Base-by-base conservation (phyloP, 2,329 filamentous ascomycete species). In the Xylariaceae sp. region DNA sequence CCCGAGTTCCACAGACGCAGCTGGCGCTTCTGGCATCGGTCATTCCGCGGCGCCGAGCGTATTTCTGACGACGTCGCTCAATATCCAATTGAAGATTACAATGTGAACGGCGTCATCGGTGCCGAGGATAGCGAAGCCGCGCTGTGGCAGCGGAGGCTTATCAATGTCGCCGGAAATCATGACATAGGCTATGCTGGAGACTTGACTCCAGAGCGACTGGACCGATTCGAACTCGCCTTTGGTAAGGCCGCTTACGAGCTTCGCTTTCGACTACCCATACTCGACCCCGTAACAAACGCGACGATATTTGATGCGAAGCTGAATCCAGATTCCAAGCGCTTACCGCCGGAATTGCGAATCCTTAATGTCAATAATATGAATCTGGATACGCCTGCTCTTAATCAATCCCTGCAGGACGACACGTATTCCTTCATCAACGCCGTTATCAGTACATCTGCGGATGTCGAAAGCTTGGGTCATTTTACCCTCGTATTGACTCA, bases 161-260 rank as follows among this genome's bases (percentile, higher is more conserved):
- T 99, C 72, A 95, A 96, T 67, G 85, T 97, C 30, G 92, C 87
- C 0, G 94, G 94, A 1, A 99, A 99, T 70, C 94, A 99, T 72
- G 94, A 99, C 73, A 87, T 99, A 69, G 94, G 94, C 39, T 99
- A 99, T 72, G 91, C 92, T 0, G 94, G 94, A 2, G 94, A 99
- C 73, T 81, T 97, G 62, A 91, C 88, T 47, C 76, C 81, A n/a
- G 80, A 85, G 62, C 85, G 92, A 2, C 79, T 97, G 57, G 78
- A 84, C 34, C 84, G 94, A 1, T 99, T 97, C 71, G 92, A 96
- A 75, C 80, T 82, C 18, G 82, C 83, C 1, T 99, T 96, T 76
- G 94, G 94, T 58, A 89, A 86, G 64, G 85, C 89, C 15, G 96
- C 97, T 73, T 99, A 96, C 81, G 92, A 96, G 70, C 81, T 96